Evolutionary conservation across 2,329 filamentous ascomycete genomes (phyloP), one percentile per base, ranked within the genome.

Genomic region (Acarospora socialis): DNA sequence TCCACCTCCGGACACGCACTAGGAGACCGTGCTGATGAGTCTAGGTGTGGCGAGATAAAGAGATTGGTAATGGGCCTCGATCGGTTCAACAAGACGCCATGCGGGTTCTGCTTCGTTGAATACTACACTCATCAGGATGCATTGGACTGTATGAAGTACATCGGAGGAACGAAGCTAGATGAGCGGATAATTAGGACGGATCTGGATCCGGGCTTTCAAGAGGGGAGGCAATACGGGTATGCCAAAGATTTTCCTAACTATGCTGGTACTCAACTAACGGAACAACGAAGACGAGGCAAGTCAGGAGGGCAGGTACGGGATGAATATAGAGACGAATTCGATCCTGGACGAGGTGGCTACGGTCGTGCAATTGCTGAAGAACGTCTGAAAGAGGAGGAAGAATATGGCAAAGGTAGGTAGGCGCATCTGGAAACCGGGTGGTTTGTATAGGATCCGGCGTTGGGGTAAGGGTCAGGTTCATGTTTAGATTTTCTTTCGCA

Each of bases 21-120:
- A n/a, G 13, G 20, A 13, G 7, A 10, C 7, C 12, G 18, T 19
- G 41, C 35, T 51, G 24, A 21, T 19, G 20, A 13, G 18, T 37
- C 18, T 33, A 73, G 68, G 53, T 77, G 84, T 57, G 90, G 90
- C 49, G 90, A 95, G 63, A 92, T 98, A 60, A 98, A 98, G 62
- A 81, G 90, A 17, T 73, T 98, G 28, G 74, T 98, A 43, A 98
- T 98, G 90, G 90, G 90, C 30, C 73, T 98, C 32, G 90, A 98
- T 55, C 79, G 90, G 36, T 93, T 90, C 65, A 81, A 80, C 58
- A 98, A 98, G 65, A 98, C 90, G 1, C 90, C 90, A 1, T 98
- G 90, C 58, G 90, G 90, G 23, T 98, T 98, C 67, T 98, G 90
- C 66, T 98, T 98, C 52, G 90, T 98, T 50, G 90, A 98, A 60